Evolutionary conservation across 2,329 filamentous ascomycete genomes (phyloP), one percentile per base, ranked within the genome.

Genomic region (Trichoderma pleuroti): DNA sequence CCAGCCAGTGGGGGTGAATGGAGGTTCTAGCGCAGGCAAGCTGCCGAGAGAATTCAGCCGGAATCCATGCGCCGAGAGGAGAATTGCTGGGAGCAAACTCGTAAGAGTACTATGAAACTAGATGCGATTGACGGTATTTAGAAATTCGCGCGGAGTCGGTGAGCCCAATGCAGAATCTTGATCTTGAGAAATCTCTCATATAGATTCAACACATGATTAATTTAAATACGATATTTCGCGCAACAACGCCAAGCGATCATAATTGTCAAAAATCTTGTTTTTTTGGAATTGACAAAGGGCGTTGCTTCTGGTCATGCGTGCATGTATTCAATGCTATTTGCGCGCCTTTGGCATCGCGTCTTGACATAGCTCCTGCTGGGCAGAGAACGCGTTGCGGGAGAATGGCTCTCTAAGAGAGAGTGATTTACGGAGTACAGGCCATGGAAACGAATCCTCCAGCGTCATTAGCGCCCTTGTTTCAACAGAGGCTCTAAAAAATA

Each of bases 391-490:
- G 26, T 32, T 52, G 6, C 24, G 5, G 46, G 4, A 52, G 46
- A 14, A 24, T 14, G 6, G 21, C 46, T 52, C n/a, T 52, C 7
- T 24, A 52, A 52, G n/a, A 52, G 34, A 54, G 28, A 11, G 30
- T 36, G 21, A 36, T 39, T n/a, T 34, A 34, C n/a, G n/a, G n/a
- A n/a, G n/a, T n/a, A n/a, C 12, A 14, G n/a, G 32, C 21, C 12
- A 16, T 16, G 5, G 59, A 14, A 42, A 26, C 16, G n/a, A 63
- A n/a, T 39, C 34, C 36, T 14, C 34, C 52, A 16, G 34, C 30
- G 52, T 67, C 64, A 67, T 67, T 67, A 67, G 52, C 64, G 64
- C 64, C 64, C 52, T 67, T 67, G 36, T 2, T 42, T 59, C 24
- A 30, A 12, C 52, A 57, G 18, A 12, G 18, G 32, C 21, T 24